Percentiles rank a stretch among this genome's conserved stretches.
Conservation (phyloP, 2,329 filamentous ascomycete species). For the Pyrenophora tritici-repentis region DNA sequence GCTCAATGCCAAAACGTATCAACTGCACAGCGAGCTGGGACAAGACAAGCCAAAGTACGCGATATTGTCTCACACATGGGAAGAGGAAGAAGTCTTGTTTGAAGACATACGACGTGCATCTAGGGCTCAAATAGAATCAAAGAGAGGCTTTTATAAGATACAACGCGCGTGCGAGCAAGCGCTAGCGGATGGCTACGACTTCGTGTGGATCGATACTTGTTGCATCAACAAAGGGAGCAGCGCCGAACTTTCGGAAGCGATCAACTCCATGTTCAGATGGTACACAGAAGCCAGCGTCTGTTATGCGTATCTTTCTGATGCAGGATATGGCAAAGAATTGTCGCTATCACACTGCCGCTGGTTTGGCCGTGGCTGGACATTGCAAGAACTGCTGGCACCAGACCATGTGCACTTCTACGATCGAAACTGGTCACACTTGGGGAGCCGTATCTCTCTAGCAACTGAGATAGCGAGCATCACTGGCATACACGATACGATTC, state of each 20-base stretch:
- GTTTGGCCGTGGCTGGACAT: neutral
- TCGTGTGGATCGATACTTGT: neutral
- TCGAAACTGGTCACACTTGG: neutral
- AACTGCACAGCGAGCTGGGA: neutral
- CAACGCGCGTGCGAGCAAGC: neutral
- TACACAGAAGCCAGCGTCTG: neutral
- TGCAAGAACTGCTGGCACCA: neutral
- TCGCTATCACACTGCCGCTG: neutral
- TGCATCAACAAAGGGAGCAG: conserved; percentile 2
- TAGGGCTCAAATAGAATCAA: neutral
- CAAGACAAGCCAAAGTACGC: conserved; percentile 7
- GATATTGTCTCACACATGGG: conserved; percentile 18
- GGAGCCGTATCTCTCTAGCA: neutral
- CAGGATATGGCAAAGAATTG: neutral
- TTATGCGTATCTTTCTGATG: neutral
- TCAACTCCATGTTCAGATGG: conserved; percentile 5
- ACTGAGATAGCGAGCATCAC: neutral
- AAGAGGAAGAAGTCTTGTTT: conserved; percentile 9
- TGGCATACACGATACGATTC: neutral
- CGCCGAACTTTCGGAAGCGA: conserved; percentile 1
- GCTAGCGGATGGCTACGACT: neutral
- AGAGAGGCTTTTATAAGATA: neutral
- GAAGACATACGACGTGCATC: neutral
- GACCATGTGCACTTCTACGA: neutral
- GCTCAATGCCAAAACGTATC: too few relatives aligned